A percentile compares a stretch with the other conserved stretches of the same genome.
Evolutionary conservation across 129 eudicot genomes (phyloP).

Genomic region (Flaveria bidentis): DNA sequence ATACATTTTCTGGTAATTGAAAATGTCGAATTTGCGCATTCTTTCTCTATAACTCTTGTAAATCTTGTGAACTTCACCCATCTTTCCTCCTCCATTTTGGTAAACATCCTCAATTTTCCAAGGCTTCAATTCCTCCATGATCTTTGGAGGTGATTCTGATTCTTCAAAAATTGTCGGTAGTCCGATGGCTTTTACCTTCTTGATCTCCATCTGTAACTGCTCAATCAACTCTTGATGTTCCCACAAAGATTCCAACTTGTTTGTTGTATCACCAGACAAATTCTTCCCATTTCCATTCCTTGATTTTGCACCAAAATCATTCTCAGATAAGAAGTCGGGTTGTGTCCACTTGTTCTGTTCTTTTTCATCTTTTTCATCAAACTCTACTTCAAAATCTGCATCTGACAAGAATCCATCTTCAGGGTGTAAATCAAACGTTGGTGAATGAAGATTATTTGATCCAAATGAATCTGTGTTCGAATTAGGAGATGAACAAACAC

Average conservation of each 20-base stretch:
- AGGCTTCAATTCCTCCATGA: conserved; percentile 81
- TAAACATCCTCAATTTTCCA: conserved; percentile 86
- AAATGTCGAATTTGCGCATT: conserved; percentile 92
- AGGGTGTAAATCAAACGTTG: conserved; percentile 35
- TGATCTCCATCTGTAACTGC: conserved; percentile 86
- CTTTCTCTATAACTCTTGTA: conserved; percentile 84
- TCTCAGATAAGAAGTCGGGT: conserved; percentile 44
- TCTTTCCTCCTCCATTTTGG: conserved; percentile 49
- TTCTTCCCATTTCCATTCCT: conserved; percentile 33
- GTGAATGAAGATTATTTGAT: conserved; percentile 26
- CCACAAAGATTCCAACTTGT: conserved; percentile 80
- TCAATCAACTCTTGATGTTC: conserved; percentile 97
- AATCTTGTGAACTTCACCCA: conserved; percentile 79
- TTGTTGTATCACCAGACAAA: conserved; percentile 34
- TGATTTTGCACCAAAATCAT: conserved; percentile 41
- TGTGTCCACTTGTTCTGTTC: conserved; percentile 21
- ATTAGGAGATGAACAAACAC: conserved; percentile 30
- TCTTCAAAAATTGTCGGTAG: conserved; percentile 95
- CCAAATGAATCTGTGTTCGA: conserved; percentile 36
- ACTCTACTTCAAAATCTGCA: conserved; percentile 51
- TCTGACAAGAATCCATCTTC: conserved; percentile 75
- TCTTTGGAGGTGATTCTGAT: conserved; percentile 71
- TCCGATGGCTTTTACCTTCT: conserved; percentile 79
- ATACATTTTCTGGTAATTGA: conserved; percentile 97
- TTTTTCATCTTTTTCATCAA: conserved; percentile 24